Evolutionary conservation across 371 early-diverging fungal genomes (phyloP), one percentile per base, ranked within the genome.

Genomic region (Saksenaea vasiformis): DNA sequence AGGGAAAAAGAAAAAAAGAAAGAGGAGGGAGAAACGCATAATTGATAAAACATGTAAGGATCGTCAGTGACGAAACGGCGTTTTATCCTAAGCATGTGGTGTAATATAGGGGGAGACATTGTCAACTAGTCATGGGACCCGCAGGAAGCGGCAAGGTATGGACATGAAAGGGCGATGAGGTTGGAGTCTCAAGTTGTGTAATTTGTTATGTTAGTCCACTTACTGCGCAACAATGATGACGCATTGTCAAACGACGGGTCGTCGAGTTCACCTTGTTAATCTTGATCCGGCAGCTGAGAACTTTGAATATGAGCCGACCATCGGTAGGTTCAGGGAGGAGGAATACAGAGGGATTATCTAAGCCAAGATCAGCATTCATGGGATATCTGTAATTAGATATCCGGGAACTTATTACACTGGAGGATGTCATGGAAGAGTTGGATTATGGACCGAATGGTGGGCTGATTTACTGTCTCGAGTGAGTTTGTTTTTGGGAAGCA

Each of bases 391-490:
- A 13, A 15, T 39, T 84, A 80, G 96, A 99, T 72, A 96, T 99
- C 55, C 85, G 94, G 61, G 98, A 99, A 43, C 85, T 97, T 60
- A 95, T 99, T 65, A 91, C 97, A 1, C 77, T 99, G 10, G 95
- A 96, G 54, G 99, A 99, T 76, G 98, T 98, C 11, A 97, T 99
- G 96, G 96, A 97, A 39, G 96, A 98, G 72, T 87, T 97, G 37
- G 89, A 93, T 34, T 95, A 91, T 76, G 99, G 99, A 54, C 99
- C 99, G 22, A 99, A 99, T 77, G 99, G 99, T 54, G 99, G 97
- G 4, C 82, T 99, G 53, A 91, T 99, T 26, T 95, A 95, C 69
- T 97, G 98, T 73, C 85, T 99, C 69, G 97, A 99, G 89, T 90
- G 74, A 67, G 77, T 55, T 1, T 14, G 34, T 15, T 60, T 60